These are phyloP conservation scores for Ogataea trehaloabstinens DNA, from an alignment of 805 yeast genomes.

Conservation along the genomic window DNA sequence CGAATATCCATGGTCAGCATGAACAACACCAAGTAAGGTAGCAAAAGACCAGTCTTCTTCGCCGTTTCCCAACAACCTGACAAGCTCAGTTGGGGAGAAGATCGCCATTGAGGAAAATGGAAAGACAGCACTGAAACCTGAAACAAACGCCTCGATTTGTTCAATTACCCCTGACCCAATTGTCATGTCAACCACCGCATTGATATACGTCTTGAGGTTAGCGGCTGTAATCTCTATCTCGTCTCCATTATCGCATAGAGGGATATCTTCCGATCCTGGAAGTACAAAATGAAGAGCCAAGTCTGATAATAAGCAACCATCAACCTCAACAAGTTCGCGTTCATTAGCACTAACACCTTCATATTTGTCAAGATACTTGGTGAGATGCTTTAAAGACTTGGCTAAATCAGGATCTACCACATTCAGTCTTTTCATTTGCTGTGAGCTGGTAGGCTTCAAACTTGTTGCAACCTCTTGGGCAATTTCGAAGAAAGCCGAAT, in stretches of 20 bases:
- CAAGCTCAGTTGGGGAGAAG: slow-evolving; percentile 73
- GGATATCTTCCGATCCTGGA: slow-evolving; percentile 71
- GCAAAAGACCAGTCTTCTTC: slow-evolving; percentile 84
- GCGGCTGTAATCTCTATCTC: slow-evolving; percentile 44
- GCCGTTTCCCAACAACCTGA: slow-evolving; percentile 67
- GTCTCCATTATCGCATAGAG: slow-evolving; percentile 57
- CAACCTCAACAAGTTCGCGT: slow-evolving; percentile 16
- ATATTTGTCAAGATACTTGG: slow-evolving; percentile 36
- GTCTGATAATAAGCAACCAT: slow-evolving; percentile 42
- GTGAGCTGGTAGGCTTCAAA: slow-evolving; percentile 10
- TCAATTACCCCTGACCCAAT: slow-evolving; percentile 59
- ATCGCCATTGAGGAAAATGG: slow-evolving; percentile 71
- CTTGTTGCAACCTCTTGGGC: slow-evolving; percentile 37
- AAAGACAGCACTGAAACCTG: slow-evolving; percentile 81
- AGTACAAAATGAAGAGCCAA: slow-evolving; percentile 64
- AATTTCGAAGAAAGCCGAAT: slow-evolving; percentile 63
- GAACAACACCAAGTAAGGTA: slow-evolving; percentile 57
- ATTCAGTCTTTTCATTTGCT: slow-evolving; percentile 38
- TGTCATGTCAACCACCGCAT: slow-evolving; percentile 53
- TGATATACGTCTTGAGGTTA: slow-evolving; percentile 60
- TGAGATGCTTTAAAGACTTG: slow-evolving; percentile 52
- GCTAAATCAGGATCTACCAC: slow-evolving; percentile 59
- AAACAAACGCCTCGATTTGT: slow-evolving; percentile 67
- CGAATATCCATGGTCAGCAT: slow-evolving; percentile 89
- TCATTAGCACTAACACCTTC: slow-evolving; percentile 5